Evolutionary conservation across 768 basidiomycete species (phyloP).

Genomic region (Tricholoma sp.): DNA sequence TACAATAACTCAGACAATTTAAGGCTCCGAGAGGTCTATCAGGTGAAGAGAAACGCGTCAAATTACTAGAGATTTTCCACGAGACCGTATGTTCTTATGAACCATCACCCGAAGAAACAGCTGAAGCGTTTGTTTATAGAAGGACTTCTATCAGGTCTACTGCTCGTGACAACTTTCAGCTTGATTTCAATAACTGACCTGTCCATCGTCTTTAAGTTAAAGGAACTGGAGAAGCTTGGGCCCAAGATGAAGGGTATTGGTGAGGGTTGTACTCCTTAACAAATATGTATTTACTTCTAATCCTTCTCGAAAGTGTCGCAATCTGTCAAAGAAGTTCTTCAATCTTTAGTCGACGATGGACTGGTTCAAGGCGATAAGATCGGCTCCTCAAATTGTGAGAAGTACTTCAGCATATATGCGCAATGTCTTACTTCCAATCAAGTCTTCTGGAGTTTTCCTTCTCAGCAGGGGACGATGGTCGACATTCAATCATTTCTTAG

Average conservation of each 20-base stretch:
- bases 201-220: slow-evolving; percentile 46
- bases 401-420: slow-evolving; percentile 15
- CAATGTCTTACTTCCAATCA: slow-evolving; percentile 6
- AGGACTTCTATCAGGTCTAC: slow-evolving; percentile 72
- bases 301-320: slow-evolving; percentile 59
- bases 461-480: slow-evolving; percentile 80
- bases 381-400: slow-evolving; percentile 87
- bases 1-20: background rate
- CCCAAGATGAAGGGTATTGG: slow-evolving; percentile 91
- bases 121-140: slow-evolving; percentile 37
- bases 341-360: slow-evolving; percentile 82
- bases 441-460: slow-evolving; percentile 98
- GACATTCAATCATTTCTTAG: background rate
- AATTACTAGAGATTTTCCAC: slow-evolving; percentile 89
- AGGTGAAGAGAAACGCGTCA: slow-evolving; percentile 84
- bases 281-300: background rate
- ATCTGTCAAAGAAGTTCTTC: slow-evolving; percentile 87
- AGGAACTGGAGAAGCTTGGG: slow-evolving; percentile 87
- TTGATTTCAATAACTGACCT: background rate
- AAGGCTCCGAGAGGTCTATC: slow-evolving; percentile 83
- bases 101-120: background rate
- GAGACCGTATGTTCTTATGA: slow-evolving; percentile 55
- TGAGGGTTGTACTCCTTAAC: slow-evolving; percentile 21
- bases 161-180: background rate
- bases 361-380: slow-evolving; percentile 89